A percentile compares a stretch with the other conserved stretches of the same genome.
Conservation (phyloP, 2,329 filamentous ascomycete genomes). For the Trichophyton schoenleinii region DNA sequence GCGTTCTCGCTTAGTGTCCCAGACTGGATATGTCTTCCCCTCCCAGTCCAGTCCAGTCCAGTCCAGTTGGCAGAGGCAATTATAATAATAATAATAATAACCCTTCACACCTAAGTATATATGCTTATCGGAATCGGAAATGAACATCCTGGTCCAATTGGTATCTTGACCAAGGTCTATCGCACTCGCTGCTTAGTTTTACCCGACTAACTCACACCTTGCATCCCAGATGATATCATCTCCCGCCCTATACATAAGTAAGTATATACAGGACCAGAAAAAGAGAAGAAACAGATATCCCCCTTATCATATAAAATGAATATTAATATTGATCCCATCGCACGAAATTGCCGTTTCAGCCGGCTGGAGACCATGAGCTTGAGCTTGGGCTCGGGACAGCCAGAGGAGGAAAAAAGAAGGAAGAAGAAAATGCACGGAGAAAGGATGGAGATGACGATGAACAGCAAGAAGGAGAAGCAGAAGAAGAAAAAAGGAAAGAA, state of each 20-base stretch:
- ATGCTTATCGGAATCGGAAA: too few relatives aligned
- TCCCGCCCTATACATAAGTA: neutral
- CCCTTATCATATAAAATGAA: neutral
- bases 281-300: too few relatives aligned
- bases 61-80: too few relatives aligned
- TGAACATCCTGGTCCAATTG: too few relatives aligned
- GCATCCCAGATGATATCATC: neutral
- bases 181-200: neutral
- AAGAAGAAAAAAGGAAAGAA: neutral
- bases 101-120: too few relatives aligned
- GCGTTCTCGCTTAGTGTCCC: too few relatives aligned
- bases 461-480: neutral
- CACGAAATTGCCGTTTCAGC: conserved; percentile 3
- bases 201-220: neutral
- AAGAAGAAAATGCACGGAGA: neutral
- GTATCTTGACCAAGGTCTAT: neutral
- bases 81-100: too few relatives aligned
- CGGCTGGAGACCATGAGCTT: neutral
- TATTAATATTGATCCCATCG: neutral
- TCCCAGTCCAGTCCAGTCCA: too few relatives aligned
- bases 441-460: neutral
- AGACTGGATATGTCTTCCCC: too few relatives aligned
- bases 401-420: too few relatives aligned
- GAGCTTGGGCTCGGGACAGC: neutral
- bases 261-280: too few relatives aligned